Conservation (phyloP, 2,329 filamentous ascomycete genomes). For the Nemania sp. region DNA sequence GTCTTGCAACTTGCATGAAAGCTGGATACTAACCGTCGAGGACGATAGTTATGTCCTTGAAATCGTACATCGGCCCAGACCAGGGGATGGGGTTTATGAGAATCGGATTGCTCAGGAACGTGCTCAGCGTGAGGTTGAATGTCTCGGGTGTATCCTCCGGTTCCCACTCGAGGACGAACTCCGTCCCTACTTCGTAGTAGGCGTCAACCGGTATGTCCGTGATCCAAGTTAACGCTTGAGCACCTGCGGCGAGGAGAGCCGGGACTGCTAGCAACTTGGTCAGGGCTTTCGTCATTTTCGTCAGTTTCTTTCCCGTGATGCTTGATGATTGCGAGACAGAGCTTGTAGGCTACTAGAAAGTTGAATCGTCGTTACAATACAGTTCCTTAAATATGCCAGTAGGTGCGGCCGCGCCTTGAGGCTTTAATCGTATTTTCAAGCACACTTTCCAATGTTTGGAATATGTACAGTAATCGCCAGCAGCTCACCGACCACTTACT, state of each 20-base stretch:
- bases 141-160: neutral
- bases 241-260: neutral
- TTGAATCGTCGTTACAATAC: no score
- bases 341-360: no score
- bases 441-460: no score
- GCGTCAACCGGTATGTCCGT: slow-evolving; percentile 2
- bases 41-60: neutral
- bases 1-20: neutral
- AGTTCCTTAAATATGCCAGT: no score
- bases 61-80: neutral
- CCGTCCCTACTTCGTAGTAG: neutral
- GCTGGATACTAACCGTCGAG: neutral
- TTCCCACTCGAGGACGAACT: neutral
- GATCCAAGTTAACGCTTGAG: neutral
- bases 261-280: neutral
- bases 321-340: slow-evolving; percentile 18
- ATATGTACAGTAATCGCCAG: no score
- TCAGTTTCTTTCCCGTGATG: neutral
- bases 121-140: neutral
- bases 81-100: neutral
- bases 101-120: neutral
- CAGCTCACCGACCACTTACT: no score
- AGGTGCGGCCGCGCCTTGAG: no score
- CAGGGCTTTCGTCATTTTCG: neutral
- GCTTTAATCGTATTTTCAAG: no score